Evolutionary conservation across 2,329 filamentous ascomycete genomes (phyloP).

Genomic region (Alternaria sp.): DNA sequence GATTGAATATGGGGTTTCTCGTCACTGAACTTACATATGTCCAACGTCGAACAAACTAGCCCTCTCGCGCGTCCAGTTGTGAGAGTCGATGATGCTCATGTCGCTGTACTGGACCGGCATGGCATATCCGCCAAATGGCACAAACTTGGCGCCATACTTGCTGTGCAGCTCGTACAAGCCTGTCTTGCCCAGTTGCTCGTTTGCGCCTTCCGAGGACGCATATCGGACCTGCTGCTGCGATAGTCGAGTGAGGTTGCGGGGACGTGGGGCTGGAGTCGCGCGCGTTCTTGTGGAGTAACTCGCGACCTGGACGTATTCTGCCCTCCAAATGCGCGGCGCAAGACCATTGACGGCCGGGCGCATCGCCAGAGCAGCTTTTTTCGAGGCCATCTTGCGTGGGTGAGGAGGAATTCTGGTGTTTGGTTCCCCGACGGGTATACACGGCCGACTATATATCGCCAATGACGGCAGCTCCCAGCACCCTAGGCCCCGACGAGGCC

Average conservation of each 20-base stretch:
- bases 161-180: slow-evolving; percentile 81
- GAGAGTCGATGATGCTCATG: slow-evolving; percentile 80
- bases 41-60: slow-evolving; percentile 94
- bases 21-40: slow-evolving; percentile 73
- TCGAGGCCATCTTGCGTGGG: slow-evolving; percentile 38
- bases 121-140: slow-evolving; percentile 89
- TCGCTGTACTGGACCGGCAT: slow-evolving; percentile 92
- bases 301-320: slow-evolving; percentile 17
- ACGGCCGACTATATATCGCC: slow-evolving; percentile 25
- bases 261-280: slow-evolving; percentile 26
- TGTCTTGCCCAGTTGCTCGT: slow-evolving; percentile 61
- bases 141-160: slow-evolving; percentile 85
- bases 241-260: slow-evolving; percentile 32
- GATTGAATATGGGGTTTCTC: background rate
- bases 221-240: slow-evolving; percentile 29
- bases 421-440: slow-evolving; percentile 16
- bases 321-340: slow-evolving; percentile 17
- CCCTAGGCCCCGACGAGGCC: slow-evolving; percentile 13
- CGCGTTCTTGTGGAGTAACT: slow-evolving; percentile 19
- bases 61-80: slow-evolving; percentile 86
- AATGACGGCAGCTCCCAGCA: slow-evolving; percentile 24
- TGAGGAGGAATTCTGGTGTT: slow-evolving; percentile 11
- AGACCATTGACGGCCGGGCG: slow-evolving; percentile 35
- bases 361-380: slow-evolving; percentile 30
- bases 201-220: slow-evolving; percentile 35